phyloP scores from a whole-genome alignment of 2,329 filamentous ascomycete species.

The Domatiomyces catenatus region DNA sequence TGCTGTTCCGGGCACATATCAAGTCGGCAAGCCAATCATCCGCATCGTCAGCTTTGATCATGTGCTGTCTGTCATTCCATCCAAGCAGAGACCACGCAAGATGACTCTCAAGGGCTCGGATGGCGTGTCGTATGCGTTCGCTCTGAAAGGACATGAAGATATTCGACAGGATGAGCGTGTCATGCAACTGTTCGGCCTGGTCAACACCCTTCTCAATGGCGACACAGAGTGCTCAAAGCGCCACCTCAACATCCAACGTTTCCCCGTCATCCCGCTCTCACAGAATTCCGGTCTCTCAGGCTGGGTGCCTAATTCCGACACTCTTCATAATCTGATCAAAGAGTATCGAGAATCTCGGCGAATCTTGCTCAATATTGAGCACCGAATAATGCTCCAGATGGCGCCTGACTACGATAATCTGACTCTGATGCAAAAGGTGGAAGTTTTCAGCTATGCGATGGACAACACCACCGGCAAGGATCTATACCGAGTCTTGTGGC shows the following conservation, averaged over 20 bases:
- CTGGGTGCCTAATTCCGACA: slow-evolving; percentile 96
- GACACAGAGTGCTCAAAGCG: slow-evolving; percentile 95
- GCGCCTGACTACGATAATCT: slow-evolving; percentile 97
- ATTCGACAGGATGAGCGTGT: slow-evolving; percentile 97
- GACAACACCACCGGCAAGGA: slow-evolving; percentile 99
- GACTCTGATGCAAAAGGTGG: slow-evolving; percentile 98
- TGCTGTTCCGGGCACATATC: slow-evolving; percentile 89
- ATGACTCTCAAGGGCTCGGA: slow-evolving; percentile 80
- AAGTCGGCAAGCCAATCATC: slow-evolving; percentile 63
- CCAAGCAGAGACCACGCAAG: slow-evolving; percentile 88
- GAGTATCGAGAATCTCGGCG: slow-evolving; percentile 95
- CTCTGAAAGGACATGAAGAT: slow-evolving; percentile 97
- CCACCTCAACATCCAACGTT: slow-evolving; percentile 89
- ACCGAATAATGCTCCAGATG: slow-evolving; percentile 99
- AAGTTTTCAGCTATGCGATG: slow-evolving; percentile 96
- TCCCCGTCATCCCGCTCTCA: slow-evolving; percentile 90
- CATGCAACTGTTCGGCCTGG: slow-evolving; percentile 96
- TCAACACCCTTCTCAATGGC: slow-evolving; percentile 84
- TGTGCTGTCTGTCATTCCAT: slow-evolving; percentile 81
- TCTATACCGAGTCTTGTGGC: slow-evolving; percentile 91
- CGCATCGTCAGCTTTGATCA: slow-evolving; percentile 80
- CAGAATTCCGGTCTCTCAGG: slow-evolving; percentile 90
- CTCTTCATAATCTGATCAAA: slow-evolving; percentile 85
- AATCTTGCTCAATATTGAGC: slow-evolving; percentile 96
- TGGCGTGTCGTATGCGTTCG: slow-evolving; percentile 70